Evolutionary conservation across 208 protist genomes (phyloP).

Genomic region (Leishmania guyanensis): DNA sequence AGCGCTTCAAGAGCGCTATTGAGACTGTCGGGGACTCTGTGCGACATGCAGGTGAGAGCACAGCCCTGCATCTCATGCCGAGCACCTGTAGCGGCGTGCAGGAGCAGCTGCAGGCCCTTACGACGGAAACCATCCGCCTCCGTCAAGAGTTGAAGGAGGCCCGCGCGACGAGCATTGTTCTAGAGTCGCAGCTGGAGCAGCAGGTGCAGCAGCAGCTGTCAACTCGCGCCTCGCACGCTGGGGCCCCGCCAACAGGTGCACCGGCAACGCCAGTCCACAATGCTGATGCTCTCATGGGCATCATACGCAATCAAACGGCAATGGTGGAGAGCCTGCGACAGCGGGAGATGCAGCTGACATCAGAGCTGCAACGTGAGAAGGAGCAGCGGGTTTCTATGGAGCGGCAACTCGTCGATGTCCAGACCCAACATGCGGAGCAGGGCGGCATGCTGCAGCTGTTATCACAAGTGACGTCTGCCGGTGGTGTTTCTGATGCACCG

Average conservation of each 20-base stretch:
- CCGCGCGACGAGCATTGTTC: slow-evolving; percentile 62
- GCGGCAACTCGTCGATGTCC: slow-evolving; percentile 51
- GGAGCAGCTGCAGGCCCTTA: slow-evolving; percentile 68
- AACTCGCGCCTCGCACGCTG: not conserved
- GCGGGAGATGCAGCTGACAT: slow-evolving; percentile 64
- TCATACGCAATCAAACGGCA: slow-evolving; percentile 71
- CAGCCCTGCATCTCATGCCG: slow-evolving; percentile 5
- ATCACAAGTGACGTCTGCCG: slow-evolving; percentile 32
- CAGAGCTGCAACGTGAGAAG: slow-evolving; percentile 60
- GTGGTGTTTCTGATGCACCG: slow-evolving; percentile 30
- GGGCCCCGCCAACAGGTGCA: not conserved
- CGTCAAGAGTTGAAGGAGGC: slow-evolving; percentile 65
- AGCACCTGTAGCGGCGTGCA: slow-evolving; percentile 23
- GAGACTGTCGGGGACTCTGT: slow-evolving; percentile 49
- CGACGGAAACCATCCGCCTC: slow-evolving; percentile 68
- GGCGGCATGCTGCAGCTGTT: slow-evolving; percentile 51
- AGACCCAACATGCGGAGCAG: slow-evolving; percentile 56
- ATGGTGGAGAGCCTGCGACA: slow-evolving; percentile 82
- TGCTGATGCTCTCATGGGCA: slow-evolving; percentile 45
- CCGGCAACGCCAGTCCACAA: slow-evolving; percentile 11
- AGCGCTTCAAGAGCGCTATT: slow-evolving; percentile 80
- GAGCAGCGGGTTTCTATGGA: slow-evolving; percentile 37
- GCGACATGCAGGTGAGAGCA: slow-evolving; percentile 12
- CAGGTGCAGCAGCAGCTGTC: slow-evolving; percentile 47
- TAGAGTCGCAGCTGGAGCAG: slow-evolving; percentile 76